Percentiles rank a stretch among this genome's conserved stretches.
Conservation (phyloP, 345 rosid genomes). For the Microthlaspi erraticum region DNA sequence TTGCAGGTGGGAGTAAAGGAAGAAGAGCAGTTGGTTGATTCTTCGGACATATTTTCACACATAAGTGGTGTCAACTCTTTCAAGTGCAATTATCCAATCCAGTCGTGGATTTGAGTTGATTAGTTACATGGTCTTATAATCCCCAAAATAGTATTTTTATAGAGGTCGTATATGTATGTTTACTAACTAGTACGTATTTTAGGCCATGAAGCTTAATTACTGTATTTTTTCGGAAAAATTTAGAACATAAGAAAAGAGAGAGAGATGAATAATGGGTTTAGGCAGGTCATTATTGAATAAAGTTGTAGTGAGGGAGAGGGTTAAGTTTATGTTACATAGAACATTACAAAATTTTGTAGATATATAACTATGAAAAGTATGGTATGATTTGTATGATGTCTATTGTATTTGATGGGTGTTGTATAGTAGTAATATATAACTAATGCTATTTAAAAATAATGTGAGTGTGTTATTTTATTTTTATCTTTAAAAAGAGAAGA, state of each 20-base stretch:
- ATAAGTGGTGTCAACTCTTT: slow-evolving; percentile 90
- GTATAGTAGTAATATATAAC: slow-evolving; percentile 1
- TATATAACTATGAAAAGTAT: neutral
- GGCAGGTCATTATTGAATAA: slow-evolving; percentile 39
- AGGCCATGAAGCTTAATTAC: slow-evolving; percentile 14
- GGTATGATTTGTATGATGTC: slow-evolving; percentile 10
- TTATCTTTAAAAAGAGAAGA: too few relatives aligned
- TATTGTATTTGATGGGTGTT: slow-evolving; percentile 35
- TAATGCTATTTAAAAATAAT: too few relatives aligned
- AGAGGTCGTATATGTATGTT: slow-evolving; percentile 34
- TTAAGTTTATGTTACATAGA: slow-evolving; percentile 36
- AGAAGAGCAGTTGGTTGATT: slow-evolving; percentile 78
- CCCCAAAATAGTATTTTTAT: slow-evolving; percentile 17
- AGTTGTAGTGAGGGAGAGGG: slow-evolving; percentile 25
- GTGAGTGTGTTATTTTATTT: too few relatives aligned
- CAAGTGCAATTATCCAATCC: slow-evolving; percentile 77
- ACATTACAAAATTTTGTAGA: slow-evolving; percentile 40
- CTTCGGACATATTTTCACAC: slow-evolving; percentile 87
- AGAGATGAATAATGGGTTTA: slow-evolving; percentile 36
- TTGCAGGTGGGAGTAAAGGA: slow-evolving; percentile 70
- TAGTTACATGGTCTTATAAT: slow-evolving; percentile 14
- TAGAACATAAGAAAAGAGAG: slow-evolving; percentile 28
- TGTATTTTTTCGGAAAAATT: slow-evolving; percentile 11
- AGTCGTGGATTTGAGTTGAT: slow-evolving; percentile 71
- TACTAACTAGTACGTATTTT: slow-evolving; percentile 39